phyloP scores from a whole-genome alignment of 495 filamentous ascomycete genomes.

The Hypomontagnella monticulosa region DNA sequence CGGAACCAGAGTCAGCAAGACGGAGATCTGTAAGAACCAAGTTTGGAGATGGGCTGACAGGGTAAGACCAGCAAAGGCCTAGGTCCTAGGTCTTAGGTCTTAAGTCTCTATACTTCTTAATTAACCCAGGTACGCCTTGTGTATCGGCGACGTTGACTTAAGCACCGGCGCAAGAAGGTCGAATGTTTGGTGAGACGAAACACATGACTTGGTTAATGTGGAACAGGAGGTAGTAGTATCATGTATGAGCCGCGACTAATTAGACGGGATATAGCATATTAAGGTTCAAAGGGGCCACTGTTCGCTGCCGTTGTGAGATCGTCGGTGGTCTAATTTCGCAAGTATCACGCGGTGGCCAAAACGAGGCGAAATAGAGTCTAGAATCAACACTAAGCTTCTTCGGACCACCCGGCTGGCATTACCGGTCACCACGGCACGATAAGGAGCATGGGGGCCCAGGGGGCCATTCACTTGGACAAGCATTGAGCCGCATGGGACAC shows the following conservation, averaged over 20 bases:
- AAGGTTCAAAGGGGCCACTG: conserved; percentile 20
- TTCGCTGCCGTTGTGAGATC: conserved; percentile 23
- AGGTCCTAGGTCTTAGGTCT: too few species aligned
- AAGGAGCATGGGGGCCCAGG: conserved; percentile 30
- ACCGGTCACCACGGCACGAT: conserved; percentile 33
- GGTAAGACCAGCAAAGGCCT: conserved; percentile 29
- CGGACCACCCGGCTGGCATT: conserved; percentile 34
- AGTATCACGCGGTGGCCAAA: conserved; percentile 26
- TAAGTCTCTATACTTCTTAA: background rate
- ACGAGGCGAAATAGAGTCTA: conserved; percentile 36
- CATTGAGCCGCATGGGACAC: conserved; percentile 36
- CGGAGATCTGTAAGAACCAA: conserved; percentile 19
- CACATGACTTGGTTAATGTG: conserved; percentile 41
- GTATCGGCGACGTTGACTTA: conserved; percentile 36
- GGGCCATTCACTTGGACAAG: conserved; percentile 21
- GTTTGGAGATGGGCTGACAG: conserved; percentile 18
- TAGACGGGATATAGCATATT: conserved; percentile 31
- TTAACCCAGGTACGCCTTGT: conserved; percentile 13
- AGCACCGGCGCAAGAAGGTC: conserved; percentile 30
- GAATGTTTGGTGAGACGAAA: conserved; percentile 28
- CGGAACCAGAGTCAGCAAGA: conserved; percentile 23
- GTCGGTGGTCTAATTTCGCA: conserved; percentile 35
- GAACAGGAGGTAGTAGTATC: conserved; percentile 26
- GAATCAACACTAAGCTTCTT: conserved; percentile 37
- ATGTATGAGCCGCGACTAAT: conserved; percentile 26